Base-by-base conservation (phyloP, 805 yeast species). In the Hanseniaspora pseudoguilliermondii region DNA sequence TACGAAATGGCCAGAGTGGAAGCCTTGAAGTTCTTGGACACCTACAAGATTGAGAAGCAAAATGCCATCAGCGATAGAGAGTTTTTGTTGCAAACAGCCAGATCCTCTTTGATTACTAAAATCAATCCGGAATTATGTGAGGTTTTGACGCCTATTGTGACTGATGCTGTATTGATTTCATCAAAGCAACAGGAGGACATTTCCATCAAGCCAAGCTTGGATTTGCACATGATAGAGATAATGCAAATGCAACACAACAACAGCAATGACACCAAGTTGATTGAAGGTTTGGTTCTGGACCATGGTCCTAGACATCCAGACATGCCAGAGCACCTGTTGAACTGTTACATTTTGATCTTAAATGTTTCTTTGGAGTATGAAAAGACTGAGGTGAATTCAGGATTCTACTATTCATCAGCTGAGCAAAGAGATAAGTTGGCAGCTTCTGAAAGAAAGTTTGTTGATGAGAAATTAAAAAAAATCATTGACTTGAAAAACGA, bases 241-340 rank as follows among this genome's bases (percentile, higher is more conserved):
- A 93, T 93, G 95, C 83, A 93, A 62, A 95, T 93, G 97, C 96
- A 93, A 78, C 91, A 86, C 66, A 86, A 87, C 62, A 78, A 84
- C 40, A 87, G 93, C 36, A 79, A 82, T 59, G 93, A 90, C 56
- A 90, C 97, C 20, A 76, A 77, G 64, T 80, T 93, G 58, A 75
- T 93, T 60, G 82, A 79, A 63, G 98, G 98, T 47, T 78, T 93
- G 62, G 98, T 93, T 39, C 76, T 93, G 61, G 98, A 93, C 69
- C 98, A 93, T 69, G 98, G 98, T 62, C 97, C 96, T 18, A 81
- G 98, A 69, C 98, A 93, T 75, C 98, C 98, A 47, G 98, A 93
- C 71, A 93, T 93, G 98, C 98, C 98, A 58, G 85, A 82, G 61
- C 73, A 82, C 55, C 83, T 93, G 20, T 78, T 80, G 60, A 87